Percentiles rank a stretch among this genome's conserved stretches.
These are phyloP conservation scores for Aspergillus piperis DNA, from an alignment of 2,329 filamentous ascomycete species.

Conservation along the genomic window DNA sequence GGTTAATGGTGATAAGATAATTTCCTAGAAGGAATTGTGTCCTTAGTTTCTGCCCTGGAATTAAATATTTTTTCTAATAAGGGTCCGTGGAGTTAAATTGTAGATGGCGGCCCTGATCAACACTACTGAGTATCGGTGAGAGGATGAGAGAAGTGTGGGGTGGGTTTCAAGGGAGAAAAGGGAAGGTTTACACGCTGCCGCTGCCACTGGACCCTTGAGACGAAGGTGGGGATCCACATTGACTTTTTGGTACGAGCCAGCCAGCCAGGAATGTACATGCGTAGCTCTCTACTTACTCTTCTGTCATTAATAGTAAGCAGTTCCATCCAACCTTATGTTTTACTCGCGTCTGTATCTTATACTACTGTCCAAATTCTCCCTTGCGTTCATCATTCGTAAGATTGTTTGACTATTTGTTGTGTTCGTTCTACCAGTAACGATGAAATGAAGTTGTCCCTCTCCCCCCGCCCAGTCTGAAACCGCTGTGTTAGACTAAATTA, in stretches of 20 bases:
- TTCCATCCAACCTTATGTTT: no score
- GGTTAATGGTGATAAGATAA: neutral
- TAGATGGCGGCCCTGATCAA: neutral
- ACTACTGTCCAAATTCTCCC: no score
- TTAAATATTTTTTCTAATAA: neutral
- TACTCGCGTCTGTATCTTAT: no score
- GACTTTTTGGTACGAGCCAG: neutral
- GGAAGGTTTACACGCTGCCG: conserved; percentile 15
- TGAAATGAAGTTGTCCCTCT: no score
- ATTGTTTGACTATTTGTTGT: no score
- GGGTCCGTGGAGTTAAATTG: neutral
- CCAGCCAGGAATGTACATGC: no score
- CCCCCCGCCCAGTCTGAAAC: no score
- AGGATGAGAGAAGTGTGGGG: neutral
- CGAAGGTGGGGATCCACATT: neutral
- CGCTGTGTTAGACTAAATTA: no score
- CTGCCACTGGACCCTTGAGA: neutral
- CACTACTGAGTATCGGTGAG: neutral
- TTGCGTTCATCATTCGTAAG: no score
- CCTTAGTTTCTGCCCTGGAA: neutral
- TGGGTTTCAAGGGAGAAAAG: conserved; percentile 16
- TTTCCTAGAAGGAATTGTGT: neutral
- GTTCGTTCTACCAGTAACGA: no score
- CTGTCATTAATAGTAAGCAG: no score
- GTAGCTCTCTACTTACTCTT: no score